Evolutionary conservation across 495 filamentous ascomycete genomes (phyloP), one percentile per base, ranked within the genome.

Genomic region (Neurospora terricola): DNA sequence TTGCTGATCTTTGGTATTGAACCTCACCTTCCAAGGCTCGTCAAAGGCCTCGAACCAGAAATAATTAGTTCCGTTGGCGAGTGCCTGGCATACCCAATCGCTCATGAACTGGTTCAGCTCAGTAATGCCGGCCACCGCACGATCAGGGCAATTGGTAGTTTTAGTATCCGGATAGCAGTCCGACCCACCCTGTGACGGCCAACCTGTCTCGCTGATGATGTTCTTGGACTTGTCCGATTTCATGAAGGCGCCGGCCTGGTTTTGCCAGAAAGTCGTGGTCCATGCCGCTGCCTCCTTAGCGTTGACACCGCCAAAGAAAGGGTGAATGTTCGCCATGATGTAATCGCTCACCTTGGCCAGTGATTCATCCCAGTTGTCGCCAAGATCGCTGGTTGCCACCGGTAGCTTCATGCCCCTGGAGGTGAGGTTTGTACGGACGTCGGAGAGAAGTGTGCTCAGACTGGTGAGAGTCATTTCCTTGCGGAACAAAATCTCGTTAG

Each of bases 31-130:
- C 96, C 96, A 99, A 4, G 94, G 93, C 82, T 97, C 94, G 77
- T 97, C 94, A 78, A 97, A 98, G 18, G 94, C 93, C 81, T 94
- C 91, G 78, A 97, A 97, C 96, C 94, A 98, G 79, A 97, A 98
- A 79, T 97, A 99, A 48, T 94, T 89, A 0, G 94, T 98, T 72
- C 90, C 90, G 74, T 95, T 94, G 40, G 83, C 82, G 78, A 97
- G 79, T 38, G 91, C 88, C 78, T 88, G 86, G 81, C 96, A 99
- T 5, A 99, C 88, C 88, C 92, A 99, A 71, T 89, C 88, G 7
- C 88, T 82, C 92, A 99, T 91, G 79, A 97, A 94, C 16, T 82
- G 83, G 77, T 98, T 98, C 90, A 98, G 87, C 81, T 97, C 87
- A 11, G 87, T 78, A 54, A 98, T 88, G 5, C 95, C 93, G 4